phyloP scores from a whole-genome alignment of 768 basidiomycete genomes.

The Lactifluus pinguis region DNA sequence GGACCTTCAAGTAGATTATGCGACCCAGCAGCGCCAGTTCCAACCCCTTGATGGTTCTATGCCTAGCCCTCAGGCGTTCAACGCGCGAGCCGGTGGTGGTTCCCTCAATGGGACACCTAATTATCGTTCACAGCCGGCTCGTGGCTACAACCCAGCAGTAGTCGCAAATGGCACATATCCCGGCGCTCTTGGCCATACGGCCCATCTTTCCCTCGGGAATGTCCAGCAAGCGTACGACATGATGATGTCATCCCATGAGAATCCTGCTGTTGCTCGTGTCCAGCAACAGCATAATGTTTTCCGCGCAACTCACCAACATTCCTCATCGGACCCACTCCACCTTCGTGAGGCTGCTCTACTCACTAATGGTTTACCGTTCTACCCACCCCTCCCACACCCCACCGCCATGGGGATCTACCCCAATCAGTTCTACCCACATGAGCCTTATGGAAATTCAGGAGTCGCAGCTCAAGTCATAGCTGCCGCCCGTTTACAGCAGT shows the following conservation, averaged over 20 bases:
- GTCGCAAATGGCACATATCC: constrained; percentile 39
- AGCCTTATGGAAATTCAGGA: constrained; percentile 36
- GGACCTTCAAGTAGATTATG: constrained; percentile 44
- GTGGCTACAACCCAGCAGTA: constrained; percentile 44
- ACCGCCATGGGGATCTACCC: constrained; percentile 47
- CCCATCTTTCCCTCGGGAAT: constrained; percentile 62
- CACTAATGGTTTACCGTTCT: constrained; percentile 51
- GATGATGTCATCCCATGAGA: constrained; percentile 44
- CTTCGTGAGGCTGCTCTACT: constrained; percentile 64
- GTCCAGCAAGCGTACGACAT: constrained; percentile 76
- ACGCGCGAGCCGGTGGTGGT: constrained; percentile 43
- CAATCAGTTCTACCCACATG: constrained; percentile 63
- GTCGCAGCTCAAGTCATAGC: constrained; percentile 45
- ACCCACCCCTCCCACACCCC: constrained; percentile 38
- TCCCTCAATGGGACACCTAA: constrained; percentile 42
- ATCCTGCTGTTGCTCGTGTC: constrained; percentile 61
- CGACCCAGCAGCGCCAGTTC: constrained; percentile 48
- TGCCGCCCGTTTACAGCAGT: constrained; percentile 48
- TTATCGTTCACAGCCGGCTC: constrained; percentile 52
- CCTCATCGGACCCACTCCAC: constrained; percentile 71
- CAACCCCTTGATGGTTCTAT: constrained; percentile 34
- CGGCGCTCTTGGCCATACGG: constrained; percentile 42
- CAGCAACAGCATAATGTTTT: constrained; percentile 74
- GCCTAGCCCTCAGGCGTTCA: constrained; percentile 27
- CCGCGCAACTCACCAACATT: constrained; percentile 71